Evolutionary conservation across 2,329 filamentous ascomycete species (phyloP), one percentile per base, ranked within the genome.

Genomic region (Phoma sp.): DNA sequence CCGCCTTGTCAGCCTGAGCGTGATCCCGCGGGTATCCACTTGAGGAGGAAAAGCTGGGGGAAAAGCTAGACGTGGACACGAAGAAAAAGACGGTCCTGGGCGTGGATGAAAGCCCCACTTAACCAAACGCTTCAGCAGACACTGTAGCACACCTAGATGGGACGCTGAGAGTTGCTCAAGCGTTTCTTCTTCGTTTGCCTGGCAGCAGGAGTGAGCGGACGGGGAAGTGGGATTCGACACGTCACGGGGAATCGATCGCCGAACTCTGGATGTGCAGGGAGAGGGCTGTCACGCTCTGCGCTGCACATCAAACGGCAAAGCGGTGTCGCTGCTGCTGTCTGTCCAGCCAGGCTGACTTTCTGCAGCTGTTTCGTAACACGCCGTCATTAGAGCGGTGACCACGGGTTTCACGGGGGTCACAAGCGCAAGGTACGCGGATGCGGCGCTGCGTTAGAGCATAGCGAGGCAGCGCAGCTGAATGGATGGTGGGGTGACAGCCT

Each of bases 41-140:
- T 51, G 52, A 50, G 41, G 47, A 47, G 47, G 41, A 55, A 55
- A 55, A 55, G 46, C 52, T 51, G 52, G 52, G 52, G 52, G 52
- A 51, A 55, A 55, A 55, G 46, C 46, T 47, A 43, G 41, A 55
- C 36, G 36, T 40, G 35, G 46, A 45, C 35, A 36, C 52, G 52
- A 55, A 24, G 17, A 24, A 55, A 55, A 55, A 54, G 44, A 37
- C 31, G 38, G 51, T 48, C 29, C 27, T 43, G 46, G 46, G 24
- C 52, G 17, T 43, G 40, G 21, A 21, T 12, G 17, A 31, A 38
- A 46, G 52, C 47, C 41, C 41, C 41, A 39, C 52, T 24, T 51
- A 41, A 41, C 44, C 35, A 50, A 55, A 55, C 36, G 17, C 17
- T 17, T 17, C 17, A 17, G 17, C 17, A 17, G 17, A 17, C 17